Conservation (phyloP, 169 alveolate species). For the Theileria parva region DNA sequence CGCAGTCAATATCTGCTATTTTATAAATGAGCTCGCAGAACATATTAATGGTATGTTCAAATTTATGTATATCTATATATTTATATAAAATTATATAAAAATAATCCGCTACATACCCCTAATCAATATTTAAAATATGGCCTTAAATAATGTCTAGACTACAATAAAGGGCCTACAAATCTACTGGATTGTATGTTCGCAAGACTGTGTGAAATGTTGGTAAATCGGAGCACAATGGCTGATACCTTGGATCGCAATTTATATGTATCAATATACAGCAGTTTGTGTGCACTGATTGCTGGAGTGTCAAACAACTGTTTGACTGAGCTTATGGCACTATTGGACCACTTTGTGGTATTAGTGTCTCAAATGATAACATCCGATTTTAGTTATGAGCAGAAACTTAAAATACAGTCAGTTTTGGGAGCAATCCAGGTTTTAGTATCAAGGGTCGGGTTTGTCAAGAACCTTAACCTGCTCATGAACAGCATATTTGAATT, state of each 20-base stretch:
- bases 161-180: neutral
- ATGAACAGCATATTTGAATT: conserved; percentile 43
- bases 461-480: conserved; percentile 56
- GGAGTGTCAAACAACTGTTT: conserved; percentile 68
- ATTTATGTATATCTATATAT: neutral
- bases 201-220: conserved; percentile 71
- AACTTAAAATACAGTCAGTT: conserved; percentile 52
- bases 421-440: conserved; percentile 78
- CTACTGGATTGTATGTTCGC: conserved; percentile 69
- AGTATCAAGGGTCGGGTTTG: conserved; percentile 68
- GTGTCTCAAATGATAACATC: conserved; percentile 59
- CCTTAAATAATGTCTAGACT: conserved; percentile 24
- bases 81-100: neutral
- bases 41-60: conserved; percentile 34
- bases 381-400: conserved; percentile 59
- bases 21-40: conserved; percentile 72
- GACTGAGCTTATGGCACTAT: conserved; percentile 51
- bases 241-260: conserved; percentile 74
- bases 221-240: conserved; percentile 68
- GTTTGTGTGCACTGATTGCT: conserved; percentile 68
- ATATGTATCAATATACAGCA: conserved; percentile 70
- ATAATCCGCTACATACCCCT: neutral
- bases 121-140: neutral
- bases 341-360: conserved; percentile 69
- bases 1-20: conserved; percentile 79